phyloP scores from a whole-genome alignment of 2,329 filamentous ascomycete genomes.

The Neopestalotiopsis sp. region DNA sequence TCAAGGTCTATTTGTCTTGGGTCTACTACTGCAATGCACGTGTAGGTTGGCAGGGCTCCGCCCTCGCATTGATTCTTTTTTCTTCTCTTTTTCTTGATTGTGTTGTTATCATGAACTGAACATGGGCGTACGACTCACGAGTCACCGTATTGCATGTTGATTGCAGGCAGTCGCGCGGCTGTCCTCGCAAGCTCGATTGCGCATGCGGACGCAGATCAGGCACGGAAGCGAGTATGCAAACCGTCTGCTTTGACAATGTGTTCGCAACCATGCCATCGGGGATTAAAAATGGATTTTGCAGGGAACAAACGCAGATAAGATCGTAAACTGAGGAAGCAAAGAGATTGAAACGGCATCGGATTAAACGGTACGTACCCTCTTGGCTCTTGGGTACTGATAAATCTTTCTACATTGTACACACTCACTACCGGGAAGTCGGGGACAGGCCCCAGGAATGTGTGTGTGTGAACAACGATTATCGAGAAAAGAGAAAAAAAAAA shows the following conservation, averaged over 20 bases:
- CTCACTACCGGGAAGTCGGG: background rate
- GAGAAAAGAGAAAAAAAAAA: too few relatives aligned
- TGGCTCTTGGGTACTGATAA: too few relatives aligned
- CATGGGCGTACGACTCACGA: background rate
- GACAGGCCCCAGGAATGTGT: background rate
- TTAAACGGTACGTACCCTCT: background rate
- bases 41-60: background rate
- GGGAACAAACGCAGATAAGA: background rate
- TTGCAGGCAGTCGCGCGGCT: background rate
- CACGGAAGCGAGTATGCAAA: background rate
- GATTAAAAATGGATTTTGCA: background rate
- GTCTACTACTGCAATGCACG: background rate
- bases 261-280: background rate
- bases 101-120: background rate
- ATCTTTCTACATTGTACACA: too few relatives aligned
- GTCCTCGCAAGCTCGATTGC: slow-evolving; percentile 4
- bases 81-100: background rate
- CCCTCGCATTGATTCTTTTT: too few relatives aligned
- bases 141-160: background rate
- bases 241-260: background rate
- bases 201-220: slow-evolving; percentile 8
- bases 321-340: background rate
- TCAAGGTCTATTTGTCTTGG: background rate
- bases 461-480: background rate
- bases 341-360: background rate